phyloP scores from a whole-genome alignment of 371 early-diverging fungal genomes.

The Circinella umbellata region DNA sequence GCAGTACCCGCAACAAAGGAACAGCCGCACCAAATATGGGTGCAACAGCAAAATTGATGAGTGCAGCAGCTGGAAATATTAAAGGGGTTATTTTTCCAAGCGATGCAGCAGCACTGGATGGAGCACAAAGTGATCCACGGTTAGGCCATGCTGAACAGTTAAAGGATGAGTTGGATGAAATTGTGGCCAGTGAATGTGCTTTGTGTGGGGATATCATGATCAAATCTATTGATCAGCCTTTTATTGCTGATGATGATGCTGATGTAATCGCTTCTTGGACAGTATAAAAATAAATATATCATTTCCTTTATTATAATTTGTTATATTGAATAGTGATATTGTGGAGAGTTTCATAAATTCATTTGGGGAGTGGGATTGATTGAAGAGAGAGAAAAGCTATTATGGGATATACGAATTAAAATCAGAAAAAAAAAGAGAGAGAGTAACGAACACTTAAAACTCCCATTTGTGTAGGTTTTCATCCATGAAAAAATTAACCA shows the following conservation, averaged over 20 bases:
- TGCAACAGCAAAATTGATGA: slow-evolving; percentile 37
- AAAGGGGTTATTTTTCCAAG: slow-evolving; percentile 44
- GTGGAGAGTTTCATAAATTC: too few relatives aligned
- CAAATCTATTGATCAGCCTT: slow-evolving; percentile 76
- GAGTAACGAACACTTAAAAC: slow-evolving; percentile 18
- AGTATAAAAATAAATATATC: slow-evolving; percentile 37
- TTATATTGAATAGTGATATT: neutral
- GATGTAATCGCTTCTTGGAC: slow-evolving; percentile 62
- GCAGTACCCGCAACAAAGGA: slow-evolving; percentile 9
- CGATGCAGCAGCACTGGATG: slow-evolving; percentile 20
- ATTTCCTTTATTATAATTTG: neutral
- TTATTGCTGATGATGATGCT: slow-evolving; percentile 61
- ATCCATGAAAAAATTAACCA: slow-evolving; percentile 53
- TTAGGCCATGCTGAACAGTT: slow-evolving; percentile 46
- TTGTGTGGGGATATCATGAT: slow-evolving; percentile 92
- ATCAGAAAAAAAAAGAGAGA: too few relatives aligned
- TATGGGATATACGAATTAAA: too few relatives aligned
- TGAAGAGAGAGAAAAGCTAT: neutral
- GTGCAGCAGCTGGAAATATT: slow-evolving; percentile 38
- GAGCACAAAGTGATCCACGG: slow-evolving; percentile 39
- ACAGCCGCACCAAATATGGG: slow-evolving; percentile 8
- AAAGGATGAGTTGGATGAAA: slow-evolving; percentile 79
- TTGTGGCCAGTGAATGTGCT: slow-evolving; percentile 85
- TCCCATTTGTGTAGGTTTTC: slow-evolving; percentile 53
- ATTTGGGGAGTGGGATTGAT: neutral